Percentiles rank a stretch among this genome's conserved stretches.
Evolutionary conservation across 805 yeast genomes (phyloP).

Genomic region (Saccharomycopsis olivae): DNA sequence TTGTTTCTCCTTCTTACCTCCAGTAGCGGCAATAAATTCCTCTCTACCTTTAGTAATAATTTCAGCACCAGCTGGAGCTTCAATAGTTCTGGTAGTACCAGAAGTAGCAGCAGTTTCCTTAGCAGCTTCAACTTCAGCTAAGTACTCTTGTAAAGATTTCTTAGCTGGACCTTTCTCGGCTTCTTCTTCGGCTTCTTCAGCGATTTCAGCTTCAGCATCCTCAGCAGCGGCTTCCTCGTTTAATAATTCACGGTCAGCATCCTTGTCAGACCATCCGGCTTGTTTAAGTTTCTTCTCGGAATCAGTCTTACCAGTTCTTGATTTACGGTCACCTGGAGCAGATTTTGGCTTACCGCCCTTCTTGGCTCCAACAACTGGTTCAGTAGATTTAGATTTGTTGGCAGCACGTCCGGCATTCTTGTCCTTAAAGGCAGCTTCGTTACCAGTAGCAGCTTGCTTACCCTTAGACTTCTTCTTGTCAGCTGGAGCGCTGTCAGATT

Average conservation of each 20-base stretch:
- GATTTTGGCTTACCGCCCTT: slow-evolving; percentile 42
- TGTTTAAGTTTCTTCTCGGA: slow-evolving; percentile 72
- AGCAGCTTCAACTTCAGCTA: slow-evolving; percentile 29
- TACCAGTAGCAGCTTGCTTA: slow-evolving; percentile 51
- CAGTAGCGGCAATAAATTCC: slow-evolving; percentile 47
- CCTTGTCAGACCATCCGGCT: slow-evolving; percentile 78
- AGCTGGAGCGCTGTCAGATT: slow-evolving; percentile 71
- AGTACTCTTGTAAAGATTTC: slow-evolving; percentile 76
- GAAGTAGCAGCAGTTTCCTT: not conserved
- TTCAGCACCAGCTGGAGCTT: slow-evolving; percentile 39
- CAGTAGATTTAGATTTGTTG: slow-evolving; percentile 38
- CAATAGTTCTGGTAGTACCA: slow-evolving; percentile 23
- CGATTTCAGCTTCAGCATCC: slow-evolving; percentile 30
- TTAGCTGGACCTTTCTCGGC: slow-evolving; percentile 38
- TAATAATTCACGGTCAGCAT: slow-evolving; percentile 61
- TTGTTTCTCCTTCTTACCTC: slow-evolving; percentile 54
- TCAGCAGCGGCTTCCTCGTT: slow-evolving; percentile 32
- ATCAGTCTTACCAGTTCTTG: slow-evolving; percentile 76
- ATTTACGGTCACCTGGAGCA: slow-evolving; percentile 65
- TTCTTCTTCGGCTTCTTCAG: slow-evolving; percentile 29
- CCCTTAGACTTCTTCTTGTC: slow-evolving; percentile 70
- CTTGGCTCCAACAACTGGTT: slow-evolving; percentile 42
- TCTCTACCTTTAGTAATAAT: slow-evolving; percentile 52
- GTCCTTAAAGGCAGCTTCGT: slow-evolving; percentile 78
- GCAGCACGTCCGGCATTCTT: slow-evolving; percentile 59